Evolutionary conservation across 2,329 filamentous ascomycete genomes (phyloP).

Genomic region (Chlorencoelia australis): DNA sequence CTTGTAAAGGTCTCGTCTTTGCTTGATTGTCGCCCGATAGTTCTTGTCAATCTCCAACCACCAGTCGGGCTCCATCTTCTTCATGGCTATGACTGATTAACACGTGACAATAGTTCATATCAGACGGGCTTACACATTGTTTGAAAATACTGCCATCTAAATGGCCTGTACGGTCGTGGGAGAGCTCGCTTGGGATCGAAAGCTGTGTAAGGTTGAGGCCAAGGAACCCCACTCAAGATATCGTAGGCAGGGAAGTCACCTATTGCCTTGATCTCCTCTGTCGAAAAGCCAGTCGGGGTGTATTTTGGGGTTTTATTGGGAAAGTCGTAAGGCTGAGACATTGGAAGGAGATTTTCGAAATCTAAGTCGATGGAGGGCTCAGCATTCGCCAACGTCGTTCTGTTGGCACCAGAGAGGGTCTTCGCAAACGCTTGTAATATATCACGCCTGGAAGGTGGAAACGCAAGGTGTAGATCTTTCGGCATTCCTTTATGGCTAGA

Average conservation of each 20-base stretch:
- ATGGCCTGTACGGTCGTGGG: conserved; percentile 69
- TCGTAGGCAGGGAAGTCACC: conserved; percentile 77
- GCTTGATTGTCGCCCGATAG: conserved; percentile 56
- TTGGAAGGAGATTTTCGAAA: conserved; percentile 17
- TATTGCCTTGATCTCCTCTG: conserved; percentile 57
- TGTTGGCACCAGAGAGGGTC: conserved; percentile 10
- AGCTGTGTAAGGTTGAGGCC: conserved; percentile 50
- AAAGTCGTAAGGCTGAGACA: conserved; percentile 17
- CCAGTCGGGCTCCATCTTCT: conserved; percentile 71
- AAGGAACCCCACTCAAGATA: conserved; percentile 60
- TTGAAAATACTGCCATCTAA: conserved; percentile 79
- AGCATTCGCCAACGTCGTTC: conserved; percentile 11
- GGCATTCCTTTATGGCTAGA: no score
- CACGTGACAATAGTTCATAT: no score
- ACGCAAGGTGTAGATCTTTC: conserved; percentile 16
- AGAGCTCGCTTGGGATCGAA: conserved; percentile 61
- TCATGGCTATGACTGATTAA: conserved; percentile 53
- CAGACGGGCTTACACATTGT: conserved; percentile 91
- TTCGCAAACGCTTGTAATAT: conserved; percentile 20
- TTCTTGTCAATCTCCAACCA: conserved; percentile 81
- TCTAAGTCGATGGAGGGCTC: conserved; percentile 15
- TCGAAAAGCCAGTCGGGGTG: conserved; percentile 59
- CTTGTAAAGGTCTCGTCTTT: conserved; percentile 55
- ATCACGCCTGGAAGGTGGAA: conserved; percentile 23
- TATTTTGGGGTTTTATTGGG: conserved; percentile 31